A percentile compares a stretch with the other conserved stretches of the same genome.
Evolutionary conservation across 192 early-diverging fungal genomes (phyloP).

Genomic region (Backusella liffmaniae): DNA sequence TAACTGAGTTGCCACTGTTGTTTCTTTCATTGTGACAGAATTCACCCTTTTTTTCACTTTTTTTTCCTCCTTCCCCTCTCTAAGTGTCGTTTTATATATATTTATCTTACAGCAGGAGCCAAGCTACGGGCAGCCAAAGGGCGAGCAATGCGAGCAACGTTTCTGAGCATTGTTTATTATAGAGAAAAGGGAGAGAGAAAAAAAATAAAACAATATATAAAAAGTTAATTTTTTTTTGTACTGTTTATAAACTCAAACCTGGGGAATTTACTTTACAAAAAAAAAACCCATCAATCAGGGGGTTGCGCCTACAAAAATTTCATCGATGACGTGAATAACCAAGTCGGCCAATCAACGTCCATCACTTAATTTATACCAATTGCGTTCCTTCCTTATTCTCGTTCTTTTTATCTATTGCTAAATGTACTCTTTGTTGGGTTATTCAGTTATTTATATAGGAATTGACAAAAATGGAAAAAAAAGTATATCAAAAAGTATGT

Average conservation of each 20-base stretch:
- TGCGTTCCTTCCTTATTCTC: no score
- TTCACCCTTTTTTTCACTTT: neutral
- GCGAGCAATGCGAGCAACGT: slow-evolving; percentile 50
- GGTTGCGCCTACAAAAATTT: neutral
- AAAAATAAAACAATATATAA: neutral
- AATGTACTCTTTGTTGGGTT: no score
- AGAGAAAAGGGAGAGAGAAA: neutral
- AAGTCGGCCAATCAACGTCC: neutral
- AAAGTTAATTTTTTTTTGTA: neutral
- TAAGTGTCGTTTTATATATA: neutral
- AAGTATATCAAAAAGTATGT: no score
- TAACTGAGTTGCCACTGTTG: neutral
- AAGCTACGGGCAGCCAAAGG: slow-evolving; percentile 46
- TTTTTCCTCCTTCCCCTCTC: neutral
- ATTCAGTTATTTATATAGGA: no score
- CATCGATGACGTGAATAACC: neutral
- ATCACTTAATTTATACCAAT: neutral
- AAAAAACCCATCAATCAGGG: neutral
- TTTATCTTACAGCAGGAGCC: slow-evolving; percentile 44
- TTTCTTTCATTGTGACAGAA: neutral
- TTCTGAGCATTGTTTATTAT: slow-evolving; percentile 46
- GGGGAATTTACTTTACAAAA: neutral
- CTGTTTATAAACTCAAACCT: slow-evolving; percentile 1
- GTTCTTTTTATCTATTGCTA: no score
- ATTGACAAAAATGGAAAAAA: no score